Percentiles rank a stretch among this genome's conserved stretches.
Conservation (phyloP, 2,329 filamentous ascomycete species). For the Pseudogymnoascus sp. region DNA sequence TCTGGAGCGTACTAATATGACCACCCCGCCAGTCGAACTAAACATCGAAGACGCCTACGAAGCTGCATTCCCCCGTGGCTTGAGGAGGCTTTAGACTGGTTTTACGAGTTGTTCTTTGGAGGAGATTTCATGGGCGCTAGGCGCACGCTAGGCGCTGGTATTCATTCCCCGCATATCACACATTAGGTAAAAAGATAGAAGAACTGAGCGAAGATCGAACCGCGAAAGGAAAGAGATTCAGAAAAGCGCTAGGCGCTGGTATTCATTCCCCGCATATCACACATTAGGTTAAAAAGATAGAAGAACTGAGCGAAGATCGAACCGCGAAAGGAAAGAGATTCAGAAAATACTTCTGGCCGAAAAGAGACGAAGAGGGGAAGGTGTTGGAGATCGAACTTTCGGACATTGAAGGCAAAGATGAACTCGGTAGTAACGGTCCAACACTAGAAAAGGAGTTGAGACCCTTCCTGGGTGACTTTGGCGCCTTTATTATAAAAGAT, state of each 20-base stretch:
- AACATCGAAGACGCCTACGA: background rate
- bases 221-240: background rate
- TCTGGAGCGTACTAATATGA: background rate
- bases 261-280: background rate
- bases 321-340: background rate
- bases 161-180: background rate
- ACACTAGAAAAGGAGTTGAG: background rate
- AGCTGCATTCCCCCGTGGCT: background rate
- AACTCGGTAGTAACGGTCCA: background rate
- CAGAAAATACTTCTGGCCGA: background rate
- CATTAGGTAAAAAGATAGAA: background rate
- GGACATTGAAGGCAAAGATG: background rate
- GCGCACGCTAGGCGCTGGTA: no score
- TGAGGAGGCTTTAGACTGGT: background rate
- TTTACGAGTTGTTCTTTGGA: background rate
- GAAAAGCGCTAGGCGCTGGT: background rate
- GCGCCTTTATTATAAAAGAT: background rate
- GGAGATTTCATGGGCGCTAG: background rate
- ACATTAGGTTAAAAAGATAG: background rate
- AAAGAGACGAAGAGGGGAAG: background rate
- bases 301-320: background rate
- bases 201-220: background rate
- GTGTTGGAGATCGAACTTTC: background rate
- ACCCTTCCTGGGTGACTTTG: background rate
- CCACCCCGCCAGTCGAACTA: background rate